Conservation (phyloP, 2,329 filamentous ascomycete genomes). For the Colletotrichum sublineola region DNA sequence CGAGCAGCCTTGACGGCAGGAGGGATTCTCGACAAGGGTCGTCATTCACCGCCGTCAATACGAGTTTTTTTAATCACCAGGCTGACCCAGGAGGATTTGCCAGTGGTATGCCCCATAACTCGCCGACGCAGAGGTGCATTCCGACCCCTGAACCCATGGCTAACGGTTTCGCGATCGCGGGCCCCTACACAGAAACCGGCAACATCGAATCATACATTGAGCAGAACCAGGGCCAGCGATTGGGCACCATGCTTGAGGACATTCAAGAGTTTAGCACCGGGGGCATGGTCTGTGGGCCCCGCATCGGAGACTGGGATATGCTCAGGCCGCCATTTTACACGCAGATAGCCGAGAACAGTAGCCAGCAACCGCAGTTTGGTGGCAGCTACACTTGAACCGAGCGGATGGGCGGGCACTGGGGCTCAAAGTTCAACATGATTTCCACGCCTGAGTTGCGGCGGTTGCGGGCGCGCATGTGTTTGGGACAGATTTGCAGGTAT, state of each 20-base stretch:
- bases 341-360: slow-evolving; percentile 24
- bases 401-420: neutral
- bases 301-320: slow-evolving; percentile 28
- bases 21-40: slow-evolving; percentile 46
- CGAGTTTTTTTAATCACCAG: neutral
- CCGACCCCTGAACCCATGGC: neutral
- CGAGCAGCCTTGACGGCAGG: slow-evolving; percentile 26
- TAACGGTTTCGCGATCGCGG: slow-evolving; percentile 3
- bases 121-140: slow-evolving; percentile 27
- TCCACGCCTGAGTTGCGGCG: neutral
- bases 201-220: slow-evolving; percentile 37
- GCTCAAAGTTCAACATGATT: neutral
- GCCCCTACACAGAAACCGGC: neutral
- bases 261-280: slow-evolving; percentile 35
- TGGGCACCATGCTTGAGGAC: slow-evolving; percentile 31
- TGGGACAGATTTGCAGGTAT: neutral
- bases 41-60: slow-evolving; percentile 58
- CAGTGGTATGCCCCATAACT: slow-evolving; percentile 23
- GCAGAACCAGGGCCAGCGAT: slow-evolving; percentile 36
- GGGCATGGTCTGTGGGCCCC: slow-evolving; percentile 26
- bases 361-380: slow-evolving; percentile 24
- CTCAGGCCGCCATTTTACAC: slow-evolving; percentile 28
- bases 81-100: slow-evolving; percentile 13
- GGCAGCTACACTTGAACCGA: slow-evolving; percentile 22
- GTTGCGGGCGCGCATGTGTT: neutral